Evolutionary conservation across 2,329 filamentous ascomycete species (phyloP), one percentile per base, ranked within the genome.

Genomic region (Stachybotrys chlorohalonatus): DNA sequence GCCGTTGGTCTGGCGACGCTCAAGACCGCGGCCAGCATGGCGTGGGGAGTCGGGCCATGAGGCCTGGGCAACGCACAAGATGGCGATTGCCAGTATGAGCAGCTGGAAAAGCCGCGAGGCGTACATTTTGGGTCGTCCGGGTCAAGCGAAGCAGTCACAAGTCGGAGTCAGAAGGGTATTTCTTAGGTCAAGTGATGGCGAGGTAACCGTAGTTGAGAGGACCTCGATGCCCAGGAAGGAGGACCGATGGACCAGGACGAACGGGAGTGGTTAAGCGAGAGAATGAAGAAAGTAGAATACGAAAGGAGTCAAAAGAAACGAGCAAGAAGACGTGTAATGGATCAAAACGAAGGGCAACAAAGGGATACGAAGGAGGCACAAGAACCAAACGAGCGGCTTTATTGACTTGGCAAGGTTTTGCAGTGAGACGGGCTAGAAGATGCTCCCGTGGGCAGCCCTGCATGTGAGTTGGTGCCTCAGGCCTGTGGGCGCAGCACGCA

Each of bases 41-140:
- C 46, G 46, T n/a, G n/a, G 9, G 9, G 46, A 8, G 58, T 70
- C 58, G 57, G 67, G 55, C 61, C 63, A 65, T 31, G 67, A 64
- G 52, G 71, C 79, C 61, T 81, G 76, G 49, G 74, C 74, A 45
- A 77, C 68, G 49, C 70, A 71, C 53, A 74, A 58, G 55, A 78
- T 64, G 48, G 76, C 76, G 52, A 82, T 68, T 48, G 75, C 76
- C 60, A 79, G 66, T 58, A 81, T 63, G 55, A 82, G 66, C 56
- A 81, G 64, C 62, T 75, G 70, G 39, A 80, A 56, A 52, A 77
- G 60, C 55, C 72, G 73, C 53, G 68, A 69, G 31, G 74, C 67
- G 63, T 76, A 75, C 80, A 83, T 83, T 54, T 53, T 60, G 55
- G 51, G 49, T 50, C 16, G 47, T 54, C 39, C 17, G 48, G 11